Percentiles rank a stretch among this genome's conserved stretches.
These are phyloP conservation scores for Suhomyces atakaporum DNA, from an alignment of 1,139 yeast genomes.

Conservation along the genomic window DNA sequence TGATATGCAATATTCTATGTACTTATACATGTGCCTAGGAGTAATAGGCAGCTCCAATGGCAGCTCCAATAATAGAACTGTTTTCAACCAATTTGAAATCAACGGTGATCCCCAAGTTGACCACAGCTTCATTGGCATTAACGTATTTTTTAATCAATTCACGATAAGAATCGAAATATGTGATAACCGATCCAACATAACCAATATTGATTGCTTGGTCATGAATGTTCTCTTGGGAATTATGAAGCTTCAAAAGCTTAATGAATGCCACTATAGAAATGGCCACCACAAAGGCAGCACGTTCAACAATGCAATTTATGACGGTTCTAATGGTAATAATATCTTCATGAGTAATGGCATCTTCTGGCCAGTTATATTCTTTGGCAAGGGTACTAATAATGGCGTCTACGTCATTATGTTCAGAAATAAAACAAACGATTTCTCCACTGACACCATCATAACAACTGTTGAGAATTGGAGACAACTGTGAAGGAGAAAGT, in stretches of 20 bases:
- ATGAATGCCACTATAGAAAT: conserved; percentile 37
- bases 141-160: conserved; percentile 30
- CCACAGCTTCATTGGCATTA: conserved; percentile 32
- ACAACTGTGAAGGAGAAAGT: conserved; percentile 14
- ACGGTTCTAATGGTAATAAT: conserved; percentile 29
- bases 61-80: conserved; percentile 51
- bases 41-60: conserved; percentile 49
- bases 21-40: conserved; percentile 3
- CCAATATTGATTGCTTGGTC: conserved; percentile 35
- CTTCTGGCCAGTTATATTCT: conserved; percentile 26
- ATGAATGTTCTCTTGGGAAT: conserved; percentile 20
- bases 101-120: conserved; percentile 30
- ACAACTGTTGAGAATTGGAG: conserved; percentile 12
- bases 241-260: conserved; percentile 36
- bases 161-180: conserved; percentile 39
- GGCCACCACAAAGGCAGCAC: conserved; percentile 49
- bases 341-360: conserved; percentile 26
- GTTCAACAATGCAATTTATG: conserved; percentile 31
- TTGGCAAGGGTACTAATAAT: conserved; percentile 25
- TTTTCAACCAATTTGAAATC: conserved; percentile 43
- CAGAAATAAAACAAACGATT: conserved; percentile 40
- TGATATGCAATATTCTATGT: conserved; percentile 7
- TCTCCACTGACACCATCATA: conserved; percentile 47
- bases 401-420: conserved; percentile 24
- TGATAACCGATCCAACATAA: conserved; percentile 48